These are phyloP conservation scores for Cutaneotrichosporon arboriforme DNA, from an alignment of 1,284 basidiomycete species.

Conservation along the genomic window DNA sequence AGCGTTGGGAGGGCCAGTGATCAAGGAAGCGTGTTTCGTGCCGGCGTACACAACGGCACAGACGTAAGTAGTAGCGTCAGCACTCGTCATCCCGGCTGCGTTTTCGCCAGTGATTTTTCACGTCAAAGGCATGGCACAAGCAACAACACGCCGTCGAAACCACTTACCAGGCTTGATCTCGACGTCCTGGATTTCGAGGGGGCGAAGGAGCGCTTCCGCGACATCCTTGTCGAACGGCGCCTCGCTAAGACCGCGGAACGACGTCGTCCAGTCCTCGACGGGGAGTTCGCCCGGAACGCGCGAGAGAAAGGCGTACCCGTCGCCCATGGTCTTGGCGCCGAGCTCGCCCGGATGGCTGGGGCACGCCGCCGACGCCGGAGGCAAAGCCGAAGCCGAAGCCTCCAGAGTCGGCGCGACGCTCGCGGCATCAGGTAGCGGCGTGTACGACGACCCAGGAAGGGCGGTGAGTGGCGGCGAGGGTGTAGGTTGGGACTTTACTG, in stretches of 20 bases:
- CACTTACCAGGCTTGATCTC: slow-evolving; percentile 19
- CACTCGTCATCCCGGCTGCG: too few species aligned
- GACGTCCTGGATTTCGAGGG: slow-evolving; percentile 56
- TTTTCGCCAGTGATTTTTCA: too few species aligned
- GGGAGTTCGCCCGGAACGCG: slow-evolving; percentile 2
- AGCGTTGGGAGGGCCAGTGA: background rate
- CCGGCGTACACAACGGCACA: background rate
- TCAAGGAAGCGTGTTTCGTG: background rate
- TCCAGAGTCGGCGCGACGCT: background rate
- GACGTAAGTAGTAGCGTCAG: background rate
- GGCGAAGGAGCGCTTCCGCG: slow-evolving; percentile 66
- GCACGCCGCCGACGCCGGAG: background rate
- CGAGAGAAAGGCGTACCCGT: slow-evolving; percentile 9
- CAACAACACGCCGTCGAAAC: background rate
- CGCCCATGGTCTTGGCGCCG: background rate
- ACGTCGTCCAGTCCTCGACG: slow-evolving; percentile 72
- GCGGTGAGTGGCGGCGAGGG: slow-evolving; percentile 18
- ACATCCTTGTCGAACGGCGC: slow-evolving; percentile 74
- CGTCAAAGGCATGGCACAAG: too few species aligned
- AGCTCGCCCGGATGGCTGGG: background rate
- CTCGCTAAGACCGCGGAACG: slow-evolving; percentile 73
- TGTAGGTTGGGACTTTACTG: background rate
- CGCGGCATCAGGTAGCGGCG: slow-evolving; percentile 11
- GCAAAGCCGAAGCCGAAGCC: too few species aligned
- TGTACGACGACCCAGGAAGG: slow-evolving; percentile 20